Percentiles rank a stretch among this genome's conserved stretches.
Evolutionary conservation across 2,329 filamentous ascomycete genomes (phyloP).

Genomic region (Chrysosphaeria jannelii): DNA sequence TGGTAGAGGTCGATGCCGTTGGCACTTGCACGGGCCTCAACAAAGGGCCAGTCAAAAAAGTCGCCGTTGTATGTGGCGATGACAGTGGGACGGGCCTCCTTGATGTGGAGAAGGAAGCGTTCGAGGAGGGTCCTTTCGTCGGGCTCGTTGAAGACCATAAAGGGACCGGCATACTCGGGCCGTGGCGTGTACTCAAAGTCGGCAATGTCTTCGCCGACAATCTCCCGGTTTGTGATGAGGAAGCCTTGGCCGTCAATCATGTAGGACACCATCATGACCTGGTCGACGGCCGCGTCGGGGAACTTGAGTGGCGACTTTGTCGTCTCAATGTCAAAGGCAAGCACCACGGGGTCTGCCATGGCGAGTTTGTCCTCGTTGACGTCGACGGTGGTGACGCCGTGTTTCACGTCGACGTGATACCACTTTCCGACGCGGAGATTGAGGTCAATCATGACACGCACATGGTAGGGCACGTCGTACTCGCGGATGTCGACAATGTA

Average conservation of each 20-base stretch:
- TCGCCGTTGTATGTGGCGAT: constrained; percentile 99
- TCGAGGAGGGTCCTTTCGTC: constrained; percentile 72
- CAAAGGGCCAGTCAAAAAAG: constrained; percentile 99
- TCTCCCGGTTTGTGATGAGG: constrained; percentile 88
- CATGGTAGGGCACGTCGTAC: constrained; percentile 97
- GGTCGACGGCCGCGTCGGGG: constrained; percentile 76
- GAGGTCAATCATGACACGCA: constrained; percentile 91
- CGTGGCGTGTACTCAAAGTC: constrained; percentile 98
- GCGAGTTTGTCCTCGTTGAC: constrained; percentile 69
- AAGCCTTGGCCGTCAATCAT: constrained; percentile 99
- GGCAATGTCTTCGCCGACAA: constrained; percentile 86
- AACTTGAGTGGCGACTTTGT: constrained; percentile 91
- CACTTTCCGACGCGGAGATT: constrained; percentile 91
- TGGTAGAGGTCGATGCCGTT: constrained; percentile 98
- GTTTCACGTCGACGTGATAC: constrained; percentile 87
- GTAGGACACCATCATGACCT: constrained; percentile 99
- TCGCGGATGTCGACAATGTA: constrained; percentile 96
- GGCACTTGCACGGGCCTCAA: constrained; percentile 74
- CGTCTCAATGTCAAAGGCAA: constrained; percentile 98
- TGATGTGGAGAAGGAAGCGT: constrained; percentile 83
- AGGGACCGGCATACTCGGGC: constrained; percentile 79
- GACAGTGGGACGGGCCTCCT: constrained; percentile 76
- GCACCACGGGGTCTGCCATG: constrained; percentile 83
- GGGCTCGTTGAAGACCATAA: constrained; percentile 95
- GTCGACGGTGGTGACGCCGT: constrained; percentile 56